Base-by-base conservation (phyloP, 78 protist genomes). In the Dictyostelium purpureum region DNA sequence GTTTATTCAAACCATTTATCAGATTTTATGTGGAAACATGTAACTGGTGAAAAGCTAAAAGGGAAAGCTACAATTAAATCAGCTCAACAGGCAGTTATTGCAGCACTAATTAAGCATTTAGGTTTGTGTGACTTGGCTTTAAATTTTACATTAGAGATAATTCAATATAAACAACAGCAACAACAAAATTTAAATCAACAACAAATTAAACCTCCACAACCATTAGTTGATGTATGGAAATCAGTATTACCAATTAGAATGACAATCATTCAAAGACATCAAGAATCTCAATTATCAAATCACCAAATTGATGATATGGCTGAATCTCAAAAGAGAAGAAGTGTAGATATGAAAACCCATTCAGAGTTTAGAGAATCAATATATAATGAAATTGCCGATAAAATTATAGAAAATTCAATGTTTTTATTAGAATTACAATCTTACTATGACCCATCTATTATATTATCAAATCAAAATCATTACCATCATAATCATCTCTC, bases 1-100 rank as follows among this genome's bases (percentile, higher is more conserved):
- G 0, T 73, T 9, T 75, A 12, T 38, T 59, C 77, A 21, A 59
- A n/a, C 14, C 38, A 63, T 11, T 70, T 85, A 11, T 49, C 92
- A 31, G 92, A 85, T 35, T 85, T 85, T 59, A 85, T 85, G 92
- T 85, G 92, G 92, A 77, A 85, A 28, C 45, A 85, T 61, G 35
- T 65, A 4, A 73, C 92, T 10, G 92, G 92, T 57, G 92, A 85
- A 28, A 67, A 52, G 40, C 6, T 47, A 14, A 47, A 40, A 47
- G 65, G 59, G 5, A 52, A 47, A n/a, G 47, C 67, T 0, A 47
- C 77, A 51, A 85, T 85, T 35, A 85, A 66, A 61, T 37, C 75
- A 2, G 92, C 92, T 1, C 92, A 85, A 73, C 92, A 85, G n/a
- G 82, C 92, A 6, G 76, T 73, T 2, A 85, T 85, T 14, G 82